Evolutionary conservation across 1,139 yeast species (phyloP), one percentile per base, ranked within the genome.

Genomic region (Candida buenavistaensis): DNA sequence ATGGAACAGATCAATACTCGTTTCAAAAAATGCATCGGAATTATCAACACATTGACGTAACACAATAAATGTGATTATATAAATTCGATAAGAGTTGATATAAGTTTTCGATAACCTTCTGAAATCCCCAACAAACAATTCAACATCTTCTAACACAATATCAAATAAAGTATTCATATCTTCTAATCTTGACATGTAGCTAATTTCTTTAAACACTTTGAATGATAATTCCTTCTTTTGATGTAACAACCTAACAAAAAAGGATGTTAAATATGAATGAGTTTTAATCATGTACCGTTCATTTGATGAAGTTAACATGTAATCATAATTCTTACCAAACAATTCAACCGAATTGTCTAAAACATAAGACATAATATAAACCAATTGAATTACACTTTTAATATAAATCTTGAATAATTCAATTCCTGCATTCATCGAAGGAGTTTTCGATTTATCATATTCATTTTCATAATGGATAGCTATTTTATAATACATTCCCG

Each of bases 251-350:
- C 76, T 52, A 3, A 65, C 64, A 45, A 70, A 70, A 31, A 68
- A 63, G 5, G 72, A 62, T 1, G 72, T 55, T 23, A 68, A 47
- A 41, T 68, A 68, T 32, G 61, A 57, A 46, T 69, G 75, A 4
- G 70, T 59, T 43, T 67, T 68, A 29, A 68, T 64, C 72, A 70
- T 66, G 36, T 63, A 61, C 32, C 68, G 48, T 47, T 70, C 76
- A 44, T 63, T 67, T 3, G 50, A 46, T 3, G 75, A 58, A 0
- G 74, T 68, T 28, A 70, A 46, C 22, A 62, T 44, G 39, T 52
- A 69, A 45, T 70, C 76, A 39, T 55, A 70, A 38, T 64, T 62
- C 34, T 56, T 54, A 1, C 75, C 76, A 50, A 70, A 70, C 17
- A 68, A 50, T 40, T 64, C 67, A 6, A 64, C 72, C 11, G 71